These are phyloP conservation scores for Pyrenochaeta sp. DNA, from an alignment of 2,329 filamentous ascomycete genomes.

Conservation along the genomic window DNA sequence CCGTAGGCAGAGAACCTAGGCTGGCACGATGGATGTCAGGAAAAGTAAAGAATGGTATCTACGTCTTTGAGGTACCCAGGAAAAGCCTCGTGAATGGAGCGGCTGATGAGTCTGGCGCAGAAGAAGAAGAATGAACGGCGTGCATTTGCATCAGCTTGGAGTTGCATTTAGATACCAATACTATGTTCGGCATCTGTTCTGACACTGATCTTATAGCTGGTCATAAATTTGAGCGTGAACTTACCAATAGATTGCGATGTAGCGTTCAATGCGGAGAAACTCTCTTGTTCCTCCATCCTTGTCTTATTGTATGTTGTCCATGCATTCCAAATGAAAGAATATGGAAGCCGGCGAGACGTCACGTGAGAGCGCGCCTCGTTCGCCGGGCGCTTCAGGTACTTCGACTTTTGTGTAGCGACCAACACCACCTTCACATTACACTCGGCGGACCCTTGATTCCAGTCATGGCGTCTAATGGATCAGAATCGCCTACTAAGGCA, in stretches of 20 bases:
- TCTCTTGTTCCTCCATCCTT: too few species aligned
- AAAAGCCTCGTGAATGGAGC: conserved; percentile 35
- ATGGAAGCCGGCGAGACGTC: background rate
- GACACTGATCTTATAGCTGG: background rate
- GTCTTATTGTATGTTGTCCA: background rate
- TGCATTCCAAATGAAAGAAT: background rate
- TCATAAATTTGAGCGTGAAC: background rate
- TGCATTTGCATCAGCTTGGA: conserved; percentile 12
- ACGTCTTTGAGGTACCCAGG: conserved; percentile 81
- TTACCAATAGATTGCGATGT: background rate
- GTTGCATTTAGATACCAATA: conserved; percentile 33
- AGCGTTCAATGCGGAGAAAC: too few species aligned
- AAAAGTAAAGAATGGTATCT: conserved; percentile 78
- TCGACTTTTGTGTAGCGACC: conserved; percentile 13
- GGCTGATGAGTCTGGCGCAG: conserved; percentile 11
- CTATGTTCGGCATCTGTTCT: conserved; percentile 18
- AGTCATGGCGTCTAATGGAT: conserved; percentile 17
- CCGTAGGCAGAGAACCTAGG: conserved; percentile 84
- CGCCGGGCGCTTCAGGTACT: background rate
- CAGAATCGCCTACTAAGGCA: conserved; percentile 33
- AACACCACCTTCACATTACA: background rate
- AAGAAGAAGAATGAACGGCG: conserved; percentile 8
- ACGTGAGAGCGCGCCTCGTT: conserved; percentile 26
- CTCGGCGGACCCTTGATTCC: background rate
- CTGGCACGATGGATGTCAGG: conserved; percentile 81